Conservation (phyloP, 331 rosid genomes). For the Rosa hybrid region DNA sequence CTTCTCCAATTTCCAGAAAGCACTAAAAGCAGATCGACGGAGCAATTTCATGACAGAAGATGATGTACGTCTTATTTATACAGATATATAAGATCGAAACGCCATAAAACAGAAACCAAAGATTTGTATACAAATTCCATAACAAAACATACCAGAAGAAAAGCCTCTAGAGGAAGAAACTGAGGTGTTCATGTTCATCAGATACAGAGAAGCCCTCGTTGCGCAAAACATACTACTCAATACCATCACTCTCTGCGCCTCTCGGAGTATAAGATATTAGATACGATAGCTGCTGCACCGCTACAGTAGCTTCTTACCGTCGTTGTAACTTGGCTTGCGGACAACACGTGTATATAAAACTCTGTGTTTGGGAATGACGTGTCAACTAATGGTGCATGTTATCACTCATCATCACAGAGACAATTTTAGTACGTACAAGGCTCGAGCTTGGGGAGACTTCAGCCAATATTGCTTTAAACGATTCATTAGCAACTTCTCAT, state of each 20-base stretch:
- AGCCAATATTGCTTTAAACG: too few species aligned
- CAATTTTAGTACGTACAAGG: neutral
- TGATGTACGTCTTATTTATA: neutral
- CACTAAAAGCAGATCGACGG: neutral
- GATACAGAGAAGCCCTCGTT: conserved; percentile 3
- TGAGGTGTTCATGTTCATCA: neutral
- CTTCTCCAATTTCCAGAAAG: neutral
- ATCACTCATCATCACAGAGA: neutral
- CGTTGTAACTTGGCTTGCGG: neutral
- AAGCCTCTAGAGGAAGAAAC: conserved; percentile 12
- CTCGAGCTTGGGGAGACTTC: too few species aligned
- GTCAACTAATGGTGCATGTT: neutral
- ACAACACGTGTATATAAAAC: neutral
- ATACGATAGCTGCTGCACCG: neutral
- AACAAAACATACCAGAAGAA: conserved; percentile 18
- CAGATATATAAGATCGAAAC: neutral
- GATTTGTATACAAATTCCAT: neutral
- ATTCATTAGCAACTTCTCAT: too few species aligned
- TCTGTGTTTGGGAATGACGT: neutral
- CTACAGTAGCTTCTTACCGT: neutral
- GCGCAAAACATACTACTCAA: conserved; percentile 2
- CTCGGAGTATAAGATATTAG: neutral
- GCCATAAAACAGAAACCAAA: neutral
- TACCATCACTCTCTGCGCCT: neutral
- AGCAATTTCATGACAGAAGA: neutral